A percentile compares a stretch with the other conserved stretches of the same genome.
phyloP scores from a whole-genome alignment of 1,284 basidiomycete genomes.

The Cutaneotrichosporon daszewskae region DNA sequence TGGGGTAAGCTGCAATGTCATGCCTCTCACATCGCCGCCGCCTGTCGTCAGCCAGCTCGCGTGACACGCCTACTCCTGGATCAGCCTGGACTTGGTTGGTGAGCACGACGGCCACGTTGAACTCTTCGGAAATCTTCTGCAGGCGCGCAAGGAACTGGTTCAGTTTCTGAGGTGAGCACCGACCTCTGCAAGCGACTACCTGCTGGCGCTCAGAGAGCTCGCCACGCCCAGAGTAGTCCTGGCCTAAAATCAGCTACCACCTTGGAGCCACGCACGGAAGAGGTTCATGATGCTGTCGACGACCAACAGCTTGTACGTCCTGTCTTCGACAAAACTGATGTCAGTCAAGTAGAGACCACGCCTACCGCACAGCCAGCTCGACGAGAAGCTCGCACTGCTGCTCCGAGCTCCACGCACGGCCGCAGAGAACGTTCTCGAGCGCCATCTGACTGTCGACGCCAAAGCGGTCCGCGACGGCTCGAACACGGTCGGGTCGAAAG shows the following conservation, averaged over 20 bases:
- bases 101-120: conserved; percentile 73
- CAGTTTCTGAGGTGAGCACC: conserved; percentile 41
- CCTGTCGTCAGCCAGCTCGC: conserved; percentile 19
- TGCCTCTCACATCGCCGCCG: conserved; percentile 64
- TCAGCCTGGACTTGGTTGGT: conserved; percentile 87
- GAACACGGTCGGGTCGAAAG: conserved; percentile 85
- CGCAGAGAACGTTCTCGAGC: conserved; percentile 55
- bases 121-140: conserved; percentile 81
- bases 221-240: conserved; percentile 84
- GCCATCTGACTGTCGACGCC: conserved; percentile 81
- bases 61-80: conserved; percentile 58
- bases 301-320: conserved; percentile 47
- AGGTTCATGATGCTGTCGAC: conserved; percentile 91
- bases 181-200: conserved; percentile 16
- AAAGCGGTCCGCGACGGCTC: conserved; percentile 81
- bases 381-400: conserved; percentile 45
- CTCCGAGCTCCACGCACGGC: conserved; percentile 44
- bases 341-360: background rate
- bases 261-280: conserved; percentile 55
- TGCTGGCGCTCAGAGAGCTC: conserved; percentile 89
- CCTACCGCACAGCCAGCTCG: conserved; percentile 43
- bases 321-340: conserved; percentile 45
- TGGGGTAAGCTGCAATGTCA: conserved; percentile 1
- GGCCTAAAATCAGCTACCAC: conserved; percentile 42
- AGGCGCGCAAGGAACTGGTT: conserved; percentile 81